These are phyloP conservation scores for Spathaspora sp. DNA, from an alignment of 805 yeast genomes.

Conservation along the genomic window DNA sequence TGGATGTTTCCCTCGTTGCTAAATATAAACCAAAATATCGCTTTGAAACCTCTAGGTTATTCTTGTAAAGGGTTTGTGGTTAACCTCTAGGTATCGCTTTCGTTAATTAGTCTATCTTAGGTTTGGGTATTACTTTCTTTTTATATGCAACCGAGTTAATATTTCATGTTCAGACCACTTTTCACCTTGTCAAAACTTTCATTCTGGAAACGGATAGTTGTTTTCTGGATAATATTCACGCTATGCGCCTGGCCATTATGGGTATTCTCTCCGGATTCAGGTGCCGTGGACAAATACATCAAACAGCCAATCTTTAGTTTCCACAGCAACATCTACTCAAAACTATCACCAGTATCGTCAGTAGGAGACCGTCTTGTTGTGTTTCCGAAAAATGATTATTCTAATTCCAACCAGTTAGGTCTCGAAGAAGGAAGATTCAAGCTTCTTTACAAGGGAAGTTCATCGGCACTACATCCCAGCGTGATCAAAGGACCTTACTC, in stretches of 20 bases:
- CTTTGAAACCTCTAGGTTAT: no score
- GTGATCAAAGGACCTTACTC: background rate
- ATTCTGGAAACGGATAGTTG: background rate
- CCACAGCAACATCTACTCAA: background rate
- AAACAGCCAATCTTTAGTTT: background rate
- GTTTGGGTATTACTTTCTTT: no score
- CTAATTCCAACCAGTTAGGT: no score
- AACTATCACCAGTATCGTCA: background rate
- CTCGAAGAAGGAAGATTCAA: no score
- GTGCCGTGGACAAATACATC: background rate
- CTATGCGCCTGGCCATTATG: background rate
- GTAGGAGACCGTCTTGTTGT: no score
- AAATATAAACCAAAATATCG: no score
- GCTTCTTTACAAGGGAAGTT: conserved; percentile 21
- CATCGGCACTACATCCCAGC: background rate
- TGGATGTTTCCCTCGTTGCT: no score
- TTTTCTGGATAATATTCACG: background rate
- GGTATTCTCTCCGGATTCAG: background rate
- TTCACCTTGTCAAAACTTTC: background rate
- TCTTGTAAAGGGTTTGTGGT: no score
- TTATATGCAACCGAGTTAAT: background rate
- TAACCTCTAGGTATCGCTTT: no score
- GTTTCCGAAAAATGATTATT: no score
- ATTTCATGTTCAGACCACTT: background rate
- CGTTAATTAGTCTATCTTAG: no score